Base-by-base conservation (phyloP, 371 early-diverging fungal species). In the Entomophthora muscae region DNA sequence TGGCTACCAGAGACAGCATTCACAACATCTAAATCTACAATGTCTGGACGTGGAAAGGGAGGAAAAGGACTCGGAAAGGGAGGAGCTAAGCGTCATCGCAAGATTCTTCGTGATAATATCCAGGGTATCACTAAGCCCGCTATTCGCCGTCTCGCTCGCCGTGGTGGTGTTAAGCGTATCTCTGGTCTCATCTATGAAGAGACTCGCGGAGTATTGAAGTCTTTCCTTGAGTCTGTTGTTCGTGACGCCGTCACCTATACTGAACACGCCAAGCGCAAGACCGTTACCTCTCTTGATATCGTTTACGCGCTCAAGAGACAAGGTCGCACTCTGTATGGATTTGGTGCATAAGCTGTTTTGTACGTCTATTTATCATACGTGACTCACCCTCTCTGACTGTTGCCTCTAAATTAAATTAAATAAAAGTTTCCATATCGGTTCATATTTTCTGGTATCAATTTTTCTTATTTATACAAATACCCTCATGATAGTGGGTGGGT, bases 131-230 rank as follows among this genome's bases (percentile, higher is more conserved):
- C 96, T 73, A 98, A 98, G 88, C 99, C 99, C 66, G 98, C 99
- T 70, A 98, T 99, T 74, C 95, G 99, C 80, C 94, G 99, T 86
- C 93, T 99, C 66, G 99, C 99, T 58, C 91, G 99, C 75, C 95
- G 99, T 90, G 99, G 98, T 74, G 99, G 99, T 87, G 99, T 98
- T 76, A 98, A 98, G 86, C 93, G 99, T 87, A 96, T 99, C 79
- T 94, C 95, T 63, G 95, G 94, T 65, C 91, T 95, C 66, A 96
- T 98, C 79, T 98, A 98, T 80, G 95, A 95, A 75, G 99, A 98
- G 76, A 96, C 98, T 71, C 93, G 97, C 76, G 83, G 81, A 68
- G 95, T 98, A 71, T 85, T 97, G 73, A 95, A 90, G 88, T 83
- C 81, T 64, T 99, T 98, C 84, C 86, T 99, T 66, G 97, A 96